Percentiles rank a stretch among this genome's conserved stretches.
These are phyloP conservation scores for Aspergillus asperescens DNA, from an alignment of 495 filamentous ascomycete genomes.

Conservation along the genomic window DNA sequence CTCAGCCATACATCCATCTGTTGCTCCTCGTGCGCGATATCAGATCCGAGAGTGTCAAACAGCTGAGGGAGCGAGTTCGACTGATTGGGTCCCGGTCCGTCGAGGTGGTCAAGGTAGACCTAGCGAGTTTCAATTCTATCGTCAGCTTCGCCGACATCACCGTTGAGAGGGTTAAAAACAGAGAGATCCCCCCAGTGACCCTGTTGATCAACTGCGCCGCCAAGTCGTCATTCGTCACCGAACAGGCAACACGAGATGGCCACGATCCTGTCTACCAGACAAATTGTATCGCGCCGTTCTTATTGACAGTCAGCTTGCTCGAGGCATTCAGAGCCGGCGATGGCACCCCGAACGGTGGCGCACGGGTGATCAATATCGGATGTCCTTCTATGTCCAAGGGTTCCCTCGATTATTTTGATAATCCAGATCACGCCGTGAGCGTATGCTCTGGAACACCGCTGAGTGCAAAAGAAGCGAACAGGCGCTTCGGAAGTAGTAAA, in stretches of 20 bases:
- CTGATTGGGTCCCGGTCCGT: conserved; percentile 38
- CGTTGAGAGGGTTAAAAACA: conserved; percentile 33
- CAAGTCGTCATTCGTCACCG: conserved; percentile 32
- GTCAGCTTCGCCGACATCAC: conserved; percentile 29
- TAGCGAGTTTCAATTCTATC: conserved; percentile 34
- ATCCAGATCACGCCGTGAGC: conserved; percentile 12
- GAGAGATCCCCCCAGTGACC: conserved; percentile 36
- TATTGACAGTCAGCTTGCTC: conserved; percentile 37
- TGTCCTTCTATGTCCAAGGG: conserved; percentile 35
- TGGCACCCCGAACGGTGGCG: conserved; percentile 30
- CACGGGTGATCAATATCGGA: conserved; percentile 39
- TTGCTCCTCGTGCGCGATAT: conserved; percentile 35
- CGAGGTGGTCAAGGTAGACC: conserved; percentile 32
- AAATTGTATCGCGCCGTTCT: conserved; percentile 38
- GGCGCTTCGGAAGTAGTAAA: conserved; percentile 41
- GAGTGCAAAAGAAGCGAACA: conserved; percentile 30
- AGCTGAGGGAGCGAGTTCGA: conserved; percentile 28
- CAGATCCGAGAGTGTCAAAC: conserved; percentile 27
- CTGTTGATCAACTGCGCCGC: conserved; percentile 38
- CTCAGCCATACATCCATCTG: conserved; percentile 36
- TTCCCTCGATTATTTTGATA: conserved; percentile 35
- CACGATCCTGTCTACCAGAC: conserved; percentile 41
- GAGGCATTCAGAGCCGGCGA: conserved; percentile 39
- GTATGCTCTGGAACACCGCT: conserved; percentile 24
- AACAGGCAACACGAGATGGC: conserved; percentile 34